Base-by-base conservation (phyloP, 2,329 filamentous ascomycete species). In the Penicillium expansum region DNA sequence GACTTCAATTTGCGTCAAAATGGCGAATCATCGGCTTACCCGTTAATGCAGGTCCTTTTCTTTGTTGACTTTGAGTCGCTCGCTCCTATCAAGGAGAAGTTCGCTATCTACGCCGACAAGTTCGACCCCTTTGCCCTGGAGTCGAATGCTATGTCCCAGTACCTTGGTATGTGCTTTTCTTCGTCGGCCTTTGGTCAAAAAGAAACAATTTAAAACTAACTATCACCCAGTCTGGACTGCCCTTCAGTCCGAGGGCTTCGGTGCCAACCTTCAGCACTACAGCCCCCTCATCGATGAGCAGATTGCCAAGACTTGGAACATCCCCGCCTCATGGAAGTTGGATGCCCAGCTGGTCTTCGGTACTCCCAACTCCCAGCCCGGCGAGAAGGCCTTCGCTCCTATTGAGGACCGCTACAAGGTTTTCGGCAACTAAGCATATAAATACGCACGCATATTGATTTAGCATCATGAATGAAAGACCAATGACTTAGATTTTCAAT, bases 211-310 rank as follows among this genome's bases (percentile, higher is more conserved):
- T 33, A 4, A 11, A 30, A 29, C 55, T 64, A 52, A 64, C 50
- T 10, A 10, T 2, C 4, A 33, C 5, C 29, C 16, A 65, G 71
- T 90, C 63, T 96, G 91, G 91, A 86, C 86, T 33, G 89, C 89
- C 1, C 84, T 96, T 52, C 87, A 92, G 79, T 82, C 87, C 60
- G 91, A 94, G 76, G 91, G 91, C 35, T 82, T 94, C 52, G 91
- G 91, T 62, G 89, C 87, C 74, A 95, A 92, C 81, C 83, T 96
- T 45, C 91, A 96, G 83, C 91, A 96, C 80, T 95, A 96, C 83
- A 93, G 90, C 83, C 90, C 91, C 24, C 75, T 96, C 60, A 84
- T 95, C 64, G 89, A 95, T 76, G 82, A 82, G 66, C 85, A 87
- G 79, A 86, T 91, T 50, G 76, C 82, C 49, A 79, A 78, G 62